phyloP scores from a whole-genome alignment of 371 early-diverging fungal genomes.

The Mucor sp. region DNA sequence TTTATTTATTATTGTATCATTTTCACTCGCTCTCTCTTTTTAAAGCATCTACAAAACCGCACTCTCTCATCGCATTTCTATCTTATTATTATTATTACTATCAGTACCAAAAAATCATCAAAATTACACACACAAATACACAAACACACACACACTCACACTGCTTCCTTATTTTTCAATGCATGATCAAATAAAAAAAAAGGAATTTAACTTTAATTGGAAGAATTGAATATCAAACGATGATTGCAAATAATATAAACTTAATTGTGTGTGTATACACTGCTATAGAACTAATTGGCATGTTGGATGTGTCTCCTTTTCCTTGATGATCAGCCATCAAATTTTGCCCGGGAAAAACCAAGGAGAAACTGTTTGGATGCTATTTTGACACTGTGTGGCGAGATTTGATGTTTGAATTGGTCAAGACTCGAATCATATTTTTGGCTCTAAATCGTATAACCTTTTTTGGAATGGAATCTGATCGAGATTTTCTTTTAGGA shows the following conservation, averaged over 20 bases:
- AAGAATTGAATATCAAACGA: background rate
- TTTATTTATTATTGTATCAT: conserved; percentile 1
- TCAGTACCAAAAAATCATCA: background rate
- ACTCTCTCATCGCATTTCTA: background rate
- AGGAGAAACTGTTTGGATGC: background rate
- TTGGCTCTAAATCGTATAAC: background rate
- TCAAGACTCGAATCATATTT: background rate
- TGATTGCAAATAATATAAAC: background rate
- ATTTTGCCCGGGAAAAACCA: background rate
- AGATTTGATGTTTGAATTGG: conserved; percentile 1
- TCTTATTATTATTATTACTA: background rate
- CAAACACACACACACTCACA: background rate
- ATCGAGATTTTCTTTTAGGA: background rate
- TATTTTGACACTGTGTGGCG: background rate
- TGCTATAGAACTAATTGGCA: background rate
- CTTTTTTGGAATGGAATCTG: background rate
- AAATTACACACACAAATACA: background rate
- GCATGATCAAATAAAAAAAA: conserved; percentile 5
- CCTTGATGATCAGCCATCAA: background rate
- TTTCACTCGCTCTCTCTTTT: background rate
- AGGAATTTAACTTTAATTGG: conserved; percentile 1
- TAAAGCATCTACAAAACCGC: background rate
- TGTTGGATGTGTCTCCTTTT: background rate
- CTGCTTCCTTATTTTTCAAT: background rate
- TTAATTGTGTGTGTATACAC: background rate